Percentiles rank a stretch among this genome's conserved stretches.
Conservation (phyloP, 208 protist species). For the Naegleria lovaniensis region DNA sequence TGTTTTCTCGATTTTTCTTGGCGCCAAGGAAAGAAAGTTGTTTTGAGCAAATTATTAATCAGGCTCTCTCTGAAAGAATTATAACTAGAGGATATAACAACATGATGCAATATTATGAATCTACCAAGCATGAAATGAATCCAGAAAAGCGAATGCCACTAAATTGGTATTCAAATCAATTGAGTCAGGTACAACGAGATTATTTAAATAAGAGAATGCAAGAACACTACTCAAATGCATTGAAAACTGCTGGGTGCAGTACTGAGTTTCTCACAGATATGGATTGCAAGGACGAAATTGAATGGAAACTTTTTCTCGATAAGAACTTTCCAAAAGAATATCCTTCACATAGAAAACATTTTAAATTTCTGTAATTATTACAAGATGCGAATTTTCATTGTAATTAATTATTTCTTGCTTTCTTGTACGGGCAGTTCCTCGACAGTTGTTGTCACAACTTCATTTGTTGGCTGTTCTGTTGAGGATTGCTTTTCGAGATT, state of each 20-base stretch:
- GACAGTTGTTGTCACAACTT: neutral
- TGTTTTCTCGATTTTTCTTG: neutral
- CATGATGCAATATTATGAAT: neutral
- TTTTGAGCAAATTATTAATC: conserved; percentile 4
- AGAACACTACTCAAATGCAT: neutral
- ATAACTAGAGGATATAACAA: neutral
- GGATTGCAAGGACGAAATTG: neutral
- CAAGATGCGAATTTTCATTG: too few species aligned
- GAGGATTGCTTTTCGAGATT: neutral
- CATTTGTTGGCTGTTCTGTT: neutral
- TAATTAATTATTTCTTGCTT: neutral
- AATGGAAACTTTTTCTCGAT: neutral
- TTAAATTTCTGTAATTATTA: neutral
- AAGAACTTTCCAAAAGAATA: neutral
- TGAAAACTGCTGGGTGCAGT: neutral
- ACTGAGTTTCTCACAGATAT: neutral
- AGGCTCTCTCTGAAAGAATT: neutral
- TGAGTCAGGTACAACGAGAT: neutral
- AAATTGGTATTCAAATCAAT: neutral
- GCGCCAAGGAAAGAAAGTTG: neutral
- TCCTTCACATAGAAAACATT: neutral
- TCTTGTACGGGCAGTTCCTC: neutral
- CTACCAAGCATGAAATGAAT: neutral
- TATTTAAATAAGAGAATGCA: neutral
- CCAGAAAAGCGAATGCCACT: neutral